A percentile compares a stretch with the other conserved stretches of the same genome.
Evolutionary conservation across 208 protist genomes (phyloP).

Genomic region (Naegleria lovaniensis): DNA sequence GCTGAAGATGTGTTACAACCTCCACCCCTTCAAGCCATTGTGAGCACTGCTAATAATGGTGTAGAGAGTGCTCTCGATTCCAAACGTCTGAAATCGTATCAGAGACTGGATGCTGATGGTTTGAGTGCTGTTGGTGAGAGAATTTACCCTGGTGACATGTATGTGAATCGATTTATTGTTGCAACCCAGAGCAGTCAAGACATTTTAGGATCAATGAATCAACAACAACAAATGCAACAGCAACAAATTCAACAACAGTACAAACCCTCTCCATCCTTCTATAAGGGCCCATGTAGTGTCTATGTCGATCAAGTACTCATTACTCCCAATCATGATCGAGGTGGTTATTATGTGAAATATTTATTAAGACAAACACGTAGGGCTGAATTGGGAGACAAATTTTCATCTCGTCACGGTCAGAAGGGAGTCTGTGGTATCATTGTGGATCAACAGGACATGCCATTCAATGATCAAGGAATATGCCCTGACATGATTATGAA

Average conservation of each 20-base stretch:
- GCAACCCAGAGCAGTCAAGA: background rate
- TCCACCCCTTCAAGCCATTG: background rate
- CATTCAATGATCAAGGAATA: constrained; percentile 93
- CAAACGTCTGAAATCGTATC: background rate
- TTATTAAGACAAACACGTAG: constrained; percentile 77
- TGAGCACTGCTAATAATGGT: no score
- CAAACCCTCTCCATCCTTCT: constrained; percentile 62
- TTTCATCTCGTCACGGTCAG: constrained; percentile 98
- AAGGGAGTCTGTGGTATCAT: constrained; percentile 99
- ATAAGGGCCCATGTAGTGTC: constrained; percentile 81
- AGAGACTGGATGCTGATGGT: constrained; percentile 83
- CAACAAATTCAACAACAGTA: constrained; percentile 21
- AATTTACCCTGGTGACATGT: constrained; percentile 76
- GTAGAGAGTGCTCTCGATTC: background rate
- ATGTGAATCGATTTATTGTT: constrained; percentile 88
- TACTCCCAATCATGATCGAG: constrained; percentile 71
- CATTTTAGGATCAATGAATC: background rate
- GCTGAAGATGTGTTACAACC: constrained; percentile 7
- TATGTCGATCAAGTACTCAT: constrained; percentile 83
- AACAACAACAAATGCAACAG: background rate
- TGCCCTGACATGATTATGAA: constrained; percentile 99
- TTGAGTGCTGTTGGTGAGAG: constrained; percentile 75
- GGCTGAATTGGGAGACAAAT: constrained; percentile 98
- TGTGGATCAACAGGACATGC: constrained; percentile 95
- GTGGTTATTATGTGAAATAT: constrained; percentile 86